phyloP scores from a whole-genome alignment of 805 yeast genomes.

The Yarrowia hollandica region DNA sequence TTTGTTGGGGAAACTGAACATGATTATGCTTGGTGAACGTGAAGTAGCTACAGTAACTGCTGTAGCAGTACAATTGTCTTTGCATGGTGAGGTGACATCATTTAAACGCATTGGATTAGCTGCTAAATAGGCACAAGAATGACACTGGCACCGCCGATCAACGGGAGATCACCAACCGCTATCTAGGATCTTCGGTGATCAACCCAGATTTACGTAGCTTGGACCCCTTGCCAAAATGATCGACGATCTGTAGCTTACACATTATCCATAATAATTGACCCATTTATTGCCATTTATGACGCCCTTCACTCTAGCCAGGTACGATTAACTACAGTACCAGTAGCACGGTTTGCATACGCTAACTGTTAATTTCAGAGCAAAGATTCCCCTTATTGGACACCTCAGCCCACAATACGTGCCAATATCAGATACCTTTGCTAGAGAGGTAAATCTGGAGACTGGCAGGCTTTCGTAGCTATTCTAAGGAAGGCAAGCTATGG shows the following conservation, averaged over 20 bases:
- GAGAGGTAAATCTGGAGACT: too few relatives aligned
- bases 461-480: too few relatives aligned
- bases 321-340: not conserved
- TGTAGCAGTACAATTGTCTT: too few relatives aligned
- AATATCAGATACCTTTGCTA: too few relatives aligned
- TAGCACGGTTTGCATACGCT: not conserved
- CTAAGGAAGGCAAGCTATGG: too few relatives aligned
- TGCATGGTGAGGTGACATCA: not conserved
- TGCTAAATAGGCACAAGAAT: too few relatives aligned
- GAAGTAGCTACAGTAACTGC: too few relatives aligned
- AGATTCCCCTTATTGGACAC: too few relatives aligned
- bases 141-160: not conserved
- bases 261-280: not conserved
- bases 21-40: too few relatives aligned
- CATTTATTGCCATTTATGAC: not conserved
- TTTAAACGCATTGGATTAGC: too few relatives aligned
- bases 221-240: not conserved
- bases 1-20: too few relatives aligned
- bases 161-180: not conserved
- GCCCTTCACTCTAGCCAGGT: slow-evolving; percentile 1
- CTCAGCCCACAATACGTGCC: too few relatives aligned
- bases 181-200: not conserved
- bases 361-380: not conserved
- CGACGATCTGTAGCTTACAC: not conserved
- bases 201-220: slow-evolving; percentile 7